Base-by-base conservation (phyloP, 2,329 filamentous ascomycete species). In the Pseudogymnoascus sp. region DNA sequence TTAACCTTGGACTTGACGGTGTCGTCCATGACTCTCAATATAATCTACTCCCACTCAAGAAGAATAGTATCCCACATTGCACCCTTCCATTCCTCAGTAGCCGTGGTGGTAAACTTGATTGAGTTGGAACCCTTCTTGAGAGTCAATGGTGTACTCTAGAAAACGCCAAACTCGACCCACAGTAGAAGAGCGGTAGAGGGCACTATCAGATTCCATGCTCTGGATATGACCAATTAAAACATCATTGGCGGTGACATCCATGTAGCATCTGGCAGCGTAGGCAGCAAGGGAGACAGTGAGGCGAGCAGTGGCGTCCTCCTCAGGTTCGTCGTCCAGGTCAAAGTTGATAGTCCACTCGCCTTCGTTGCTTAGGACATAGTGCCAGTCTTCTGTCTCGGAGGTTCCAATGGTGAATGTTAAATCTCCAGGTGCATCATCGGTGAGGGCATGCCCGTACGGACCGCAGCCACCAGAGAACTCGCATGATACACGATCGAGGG, bases 401-500 rank as follows among this genome's bases (percentile, higher is more conserved):
- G 67, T 62, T 2, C 78, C 78, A 11, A 80, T 69, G 0, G 72
- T 77, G 67, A 76, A 82, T 0, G 74, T 78, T 9, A 82, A 66
- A 61, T 81, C 77, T 2, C 73, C 75, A 0, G 80, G 79, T 37
- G 77, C 80, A 1, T 73, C 69, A 4, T 74, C 74, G 1, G 79
- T 77, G 9, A 79, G 72, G 4, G 68, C 79, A 65, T 82, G 79
- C 62, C 78, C 71, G 66, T 77, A 75, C 0, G 78, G 77, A 6
- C 74, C 72, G 1, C 77, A 77, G 6, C 77, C 77, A 42, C 76
- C 72, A 56, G 72, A 68, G 66, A 82, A 82, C 4, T 77, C 79
- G 7, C 76, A 68, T 6, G 75, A 74, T 53, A 75, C 77, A 60
- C 78, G 78, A 65, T 82, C 79, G 17, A 82, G 76, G n/a, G 74